phyloP scores from a whole-genome alignment of 805 yeast species.

The Scheffersomyces amazonensis region DNA sequence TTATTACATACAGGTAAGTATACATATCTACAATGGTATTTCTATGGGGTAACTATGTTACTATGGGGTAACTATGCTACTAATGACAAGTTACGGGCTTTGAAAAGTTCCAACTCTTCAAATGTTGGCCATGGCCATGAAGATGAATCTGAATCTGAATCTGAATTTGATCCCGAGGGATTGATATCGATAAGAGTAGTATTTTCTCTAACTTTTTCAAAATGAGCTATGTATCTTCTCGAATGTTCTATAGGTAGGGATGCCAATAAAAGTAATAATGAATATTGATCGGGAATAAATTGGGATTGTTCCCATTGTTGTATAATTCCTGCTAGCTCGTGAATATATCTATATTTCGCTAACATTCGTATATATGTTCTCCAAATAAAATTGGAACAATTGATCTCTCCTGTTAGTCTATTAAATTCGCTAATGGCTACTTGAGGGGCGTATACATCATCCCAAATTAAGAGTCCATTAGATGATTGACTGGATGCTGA shows the following conservation, averaged over 20 bases:
- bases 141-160: constrained; percentile 2
- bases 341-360: constrained; percentile 42
- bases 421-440: constrained; percentile 59
- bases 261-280: constrained; percentile 38
- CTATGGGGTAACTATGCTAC: no score
- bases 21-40: no score
- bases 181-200: constrained; percentile 10
- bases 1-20: no score
- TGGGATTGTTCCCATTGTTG: constrained; percentile 53
- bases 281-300: constrained; percentile 38
- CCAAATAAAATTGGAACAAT: constrained; percentile 34
- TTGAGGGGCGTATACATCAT: constrained; percentile 52
- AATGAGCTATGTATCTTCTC: constrained; percentile 36
- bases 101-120: constrained; percentile 13
- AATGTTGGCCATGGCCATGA: constrained; percentile 36
- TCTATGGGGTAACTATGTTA: no score
- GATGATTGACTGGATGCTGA: constrained; percentile 38
- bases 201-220: constrained; percentile 16
- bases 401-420: constrained; percentile 7
- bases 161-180: neutral
- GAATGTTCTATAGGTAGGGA: constrained; percentile 36
- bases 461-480: constrained; percentile 41
- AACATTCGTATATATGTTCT: constrained; percentile 50
- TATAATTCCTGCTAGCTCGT: constrained; percentile 49
- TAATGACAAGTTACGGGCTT: no score